Evolutionary conservation across 2,329 filamentous ascomycete genomes (phyloP).

Genomic region (Grosmannia serpens): DNA sequence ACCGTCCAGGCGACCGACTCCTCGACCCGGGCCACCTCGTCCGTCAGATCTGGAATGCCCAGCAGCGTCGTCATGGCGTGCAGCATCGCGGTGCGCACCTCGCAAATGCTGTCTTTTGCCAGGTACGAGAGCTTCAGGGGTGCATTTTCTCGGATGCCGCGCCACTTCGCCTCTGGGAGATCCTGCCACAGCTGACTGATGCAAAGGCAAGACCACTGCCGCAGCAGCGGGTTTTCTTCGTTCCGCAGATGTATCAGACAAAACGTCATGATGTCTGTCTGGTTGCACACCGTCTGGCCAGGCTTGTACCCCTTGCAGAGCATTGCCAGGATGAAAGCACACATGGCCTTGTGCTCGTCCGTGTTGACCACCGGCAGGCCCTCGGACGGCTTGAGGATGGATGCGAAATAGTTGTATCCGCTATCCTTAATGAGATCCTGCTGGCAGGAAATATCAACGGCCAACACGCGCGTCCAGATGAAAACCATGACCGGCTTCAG

Average conservation of each 20-base stretch:
- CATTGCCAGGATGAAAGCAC: conserved; percentile 93
- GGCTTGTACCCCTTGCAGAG: conserved; percentile 92
- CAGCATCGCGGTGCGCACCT: conserved; percentile 86
- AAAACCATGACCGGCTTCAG: conserved; percentile 98
- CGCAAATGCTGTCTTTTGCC: conserved; percentile 74
- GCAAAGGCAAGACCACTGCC: conserved; percentile 93
- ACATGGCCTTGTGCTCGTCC: conserved; percentile 97
- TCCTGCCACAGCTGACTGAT: conserved; percentile 91
- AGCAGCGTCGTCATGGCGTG: conserved; percentile 91
- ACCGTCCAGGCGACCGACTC: conserved; percentile 83
- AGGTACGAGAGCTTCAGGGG: conserved; percentile 71
- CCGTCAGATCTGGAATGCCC: conserved; percentile 83
- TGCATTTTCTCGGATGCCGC: conserved; percentile 80
- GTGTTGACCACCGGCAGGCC: conserved; percentile 76
- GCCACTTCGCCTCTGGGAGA: conserved; percentile 87
- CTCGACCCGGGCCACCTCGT: conserved; percentile 83
- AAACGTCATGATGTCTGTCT: conserved; percentile 79
- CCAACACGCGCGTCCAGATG: conserved; percentile 93
- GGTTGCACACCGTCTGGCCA: conserved; percentile 83
- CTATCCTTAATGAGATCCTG: conserved; percentile 92
- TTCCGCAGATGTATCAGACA: conserved; percentile 78
- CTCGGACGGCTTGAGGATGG: conserved; percentile 76
- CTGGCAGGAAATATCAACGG: conserved; percentile 89
- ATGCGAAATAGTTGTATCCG: conserved; percentile 93
- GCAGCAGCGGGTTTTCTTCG: conserved; percentile 73